These are phyloP conservation scores for Aureobasidium sp. DNA, from an alignment of 2,329 filamentous ascomycete genomes.

Conservation along the genomic window DNA sequence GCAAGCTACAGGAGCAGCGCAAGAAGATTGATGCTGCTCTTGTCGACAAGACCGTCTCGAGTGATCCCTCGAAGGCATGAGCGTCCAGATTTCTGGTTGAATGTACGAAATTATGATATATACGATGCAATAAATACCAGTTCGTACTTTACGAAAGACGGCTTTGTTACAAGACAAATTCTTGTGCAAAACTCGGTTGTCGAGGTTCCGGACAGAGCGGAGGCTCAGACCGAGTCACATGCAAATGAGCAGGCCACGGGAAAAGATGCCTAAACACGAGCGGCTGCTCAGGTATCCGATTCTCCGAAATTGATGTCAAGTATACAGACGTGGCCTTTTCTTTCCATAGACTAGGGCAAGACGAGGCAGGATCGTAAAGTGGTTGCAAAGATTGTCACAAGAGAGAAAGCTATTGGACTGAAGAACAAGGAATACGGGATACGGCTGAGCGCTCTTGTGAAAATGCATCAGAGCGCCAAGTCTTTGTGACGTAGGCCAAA, in stretches of 20 bases:
- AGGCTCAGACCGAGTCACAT: slow-evolving; percentile 6
- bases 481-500: slow-evolving; percentile 5
- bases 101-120: neutral
- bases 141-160: too few species aligned
- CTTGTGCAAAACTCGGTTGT: too few species aligned
- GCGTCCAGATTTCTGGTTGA: too few species aligned
- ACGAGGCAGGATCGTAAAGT: too few species aligned
- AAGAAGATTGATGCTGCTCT: slow-evolving; percentile 25
- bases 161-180: too few species aligned
- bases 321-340: neutral
- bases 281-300: neutral
- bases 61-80: slow-evolving; percentile 1
- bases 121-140: neutral
- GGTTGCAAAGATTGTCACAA: neutral
- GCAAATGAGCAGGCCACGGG: neutral
- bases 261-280: neutral
- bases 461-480: neutral
- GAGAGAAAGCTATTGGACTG: neutral
- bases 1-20: slow-evolving; percentile 24
- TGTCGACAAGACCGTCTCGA: slow-evolving; percentile 15
- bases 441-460: neutral
- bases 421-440: neutral
- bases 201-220: too few species aligned
- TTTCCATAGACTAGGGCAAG: too few species aligned
- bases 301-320: neutral